Conservation (phyloP, 176 grass and related monocot genomes). For the Oryza glumipatula region DNA sequence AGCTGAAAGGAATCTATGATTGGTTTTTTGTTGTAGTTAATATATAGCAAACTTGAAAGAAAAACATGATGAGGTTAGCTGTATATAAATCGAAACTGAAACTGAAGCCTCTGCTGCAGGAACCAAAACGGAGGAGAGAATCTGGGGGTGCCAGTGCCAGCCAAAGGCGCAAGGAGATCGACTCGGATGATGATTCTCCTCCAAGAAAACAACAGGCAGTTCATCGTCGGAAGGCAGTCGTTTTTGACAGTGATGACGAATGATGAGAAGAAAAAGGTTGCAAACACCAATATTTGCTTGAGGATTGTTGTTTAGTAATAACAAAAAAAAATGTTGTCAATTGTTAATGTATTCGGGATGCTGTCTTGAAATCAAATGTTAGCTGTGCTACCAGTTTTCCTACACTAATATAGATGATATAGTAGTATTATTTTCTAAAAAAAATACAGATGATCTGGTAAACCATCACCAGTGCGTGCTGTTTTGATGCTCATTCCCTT, state of each 20-base stretch:
- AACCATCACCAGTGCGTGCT: background rate
- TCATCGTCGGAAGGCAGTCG: conserved; percentile 63
- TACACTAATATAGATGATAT: background rate
- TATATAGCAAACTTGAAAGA: background rate
- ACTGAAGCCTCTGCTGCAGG: conserved; percentile 39
- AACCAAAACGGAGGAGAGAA: conserved; percentile 70
- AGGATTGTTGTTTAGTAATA: background rate
- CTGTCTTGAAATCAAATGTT: background rate
- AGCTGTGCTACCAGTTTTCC: background rate
- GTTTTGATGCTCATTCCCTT: background rate
- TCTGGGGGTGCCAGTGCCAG: conserved; percentile 39
- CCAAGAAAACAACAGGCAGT: conserved; percentile 59
- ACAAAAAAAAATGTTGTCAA: background rate
- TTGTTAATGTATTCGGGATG: background rate
- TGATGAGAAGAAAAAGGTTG: background rate
- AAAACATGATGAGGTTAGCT: background rate
- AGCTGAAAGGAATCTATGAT: background rate
- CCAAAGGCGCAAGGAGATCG: conserved; percentile 68
- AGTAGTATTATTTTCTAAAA: too few relatives aligned
- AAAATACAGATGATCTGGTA: background rate
- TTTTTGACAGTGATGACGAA: conserved; percentile 94
- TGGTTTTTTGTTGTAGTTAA: background rate
- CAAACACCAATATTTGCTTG: background rate
- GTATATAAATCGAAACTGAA: background rate
- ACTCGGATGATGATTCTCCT: conserved; percentile 72